Evolutionary conservation across 441 rosid genomes (phyloP).

Genomic region (Euphorbia neoarborescens): DNA sequence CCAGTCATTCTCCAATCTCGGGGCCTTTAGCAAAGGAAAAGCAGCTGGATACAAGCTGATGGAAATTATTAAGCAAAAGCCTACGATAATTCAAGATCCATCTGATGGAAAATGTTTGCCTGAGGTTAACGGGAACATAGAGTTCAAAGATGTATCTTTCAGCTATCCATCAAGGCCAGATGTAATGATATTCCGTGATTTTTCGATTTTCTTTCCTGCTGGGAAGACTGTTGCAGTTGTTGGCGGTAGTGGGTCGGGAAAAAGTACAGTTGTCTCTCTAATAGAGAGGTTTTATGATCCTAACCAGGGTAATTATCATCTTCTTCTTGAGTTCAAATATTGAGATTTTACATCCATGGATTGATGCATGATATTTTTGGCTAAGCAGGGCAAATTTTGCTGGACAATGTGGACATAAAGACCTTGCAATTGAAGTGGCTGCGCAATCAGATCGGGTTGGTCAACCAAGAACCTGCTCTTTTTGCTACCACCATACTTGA

Average conservation of each 20-base stretch:
- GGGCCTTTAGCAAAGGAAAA: conserved; percentile 97
- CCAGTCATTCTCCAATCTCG: conserved; percentile 94
- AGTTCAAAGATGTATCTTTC: conserved; percentile 77
- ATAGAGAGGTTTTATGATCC: conserved; percentile 96
- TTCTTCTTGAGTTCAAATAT: not conserved
- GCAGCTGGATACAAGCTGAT: conserved; percentile 88
- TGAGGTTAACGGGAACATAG: conserved; percentile 80
- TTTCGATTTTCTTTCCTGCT: conserved; percentile 82
- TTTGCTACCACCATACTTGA: conserved; percentile 90
- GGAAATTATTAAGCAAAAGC: conserved; percentile 88
- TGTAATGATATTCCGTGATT: conserved; percentile 74
- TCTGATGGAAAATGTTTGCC: conserved; percentile 61
- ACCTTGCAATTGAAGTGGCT: conserved; percentile 77
- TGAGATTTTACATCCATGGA: not conserved
- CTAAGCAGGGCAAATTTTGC: conserved; percentile 69
- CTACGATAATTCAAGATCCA: conserved; percentile 65
- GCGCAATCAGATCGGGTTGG: conserved; percentile 85
- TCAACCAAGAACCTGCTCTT: conserved; percentile 95
- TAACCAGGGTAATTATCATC: conserved; percentile 47
- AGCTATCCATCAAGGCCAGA: conserved; percentile 98
- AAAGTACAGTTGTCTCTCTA: conserved; percentile 91
- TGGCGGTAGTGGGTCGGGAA: conserved; percentile 97
- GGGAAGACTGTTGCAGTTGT: conserved; percentile 95
- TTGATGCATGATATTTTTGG: conserved; percentile 13
- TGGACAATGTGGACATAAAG: conserved; percentile 82